A percentile compares a stretch with the other conserved stretches of the same genome.
These are phyloP conservation scores for Tulasnella sp. DNA, from an alignment of 768 basidiomycete genomes.

Conservation along the genomic window DNA sequence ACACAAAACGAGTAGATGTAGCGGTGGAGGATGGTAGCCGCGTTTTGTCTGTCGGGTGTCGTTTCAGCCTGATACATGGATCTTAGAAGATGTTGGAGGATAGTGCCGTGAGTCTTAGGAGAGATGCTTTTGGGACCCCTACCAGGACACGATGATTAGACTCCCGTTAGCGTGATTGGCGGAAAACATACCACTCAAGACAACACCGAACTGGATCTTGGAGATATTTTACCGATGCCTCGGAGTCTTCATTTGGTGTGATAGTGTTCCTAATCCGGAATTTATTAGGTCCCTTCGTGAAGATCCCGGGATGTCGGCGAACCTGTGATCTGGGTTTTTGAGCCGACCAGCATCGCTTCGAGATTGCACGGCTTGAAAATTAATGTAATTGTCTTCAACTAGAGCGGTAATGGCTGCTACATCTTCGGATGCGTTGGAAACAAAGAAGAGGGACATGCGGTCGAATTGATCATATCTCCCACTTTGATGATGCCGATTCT, in stretches of 20 bases:
- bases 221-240: neutral
- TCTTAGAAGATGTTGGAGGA: neutral
- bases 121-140: neutral
- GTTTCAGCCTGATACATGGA: neutral
- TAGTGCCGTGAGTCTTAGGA: neutral
- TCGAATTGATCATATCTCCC: no score
- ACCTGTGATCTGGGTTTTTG: neutral
- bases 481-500: no score
- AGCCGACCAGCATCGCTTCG: neutral
- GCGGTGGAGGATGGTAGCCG: neutral
- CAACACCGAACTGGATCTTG: neutral
- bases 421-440: no score
- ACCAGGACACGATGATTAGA: neutral
- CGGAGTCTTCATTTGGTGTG: neutral
- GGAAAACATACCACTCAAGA: neutral
- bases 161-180: neutral
- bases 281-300: neutral
- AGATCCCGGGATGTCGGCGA: neutral
- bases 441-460: no score
- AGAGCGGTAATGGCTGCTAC: no score
- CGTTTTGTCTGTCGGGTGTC: neutral
- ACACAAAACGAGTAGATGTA: neutral
- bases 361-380: no score
- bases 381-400: no score
- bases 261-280: neutral